These are phyloP conservation scores for Coniochaeta sp. DNA, from an alignment of 2,329 filamentous ascomycete species.

Conservation along the genomic window DNA sequence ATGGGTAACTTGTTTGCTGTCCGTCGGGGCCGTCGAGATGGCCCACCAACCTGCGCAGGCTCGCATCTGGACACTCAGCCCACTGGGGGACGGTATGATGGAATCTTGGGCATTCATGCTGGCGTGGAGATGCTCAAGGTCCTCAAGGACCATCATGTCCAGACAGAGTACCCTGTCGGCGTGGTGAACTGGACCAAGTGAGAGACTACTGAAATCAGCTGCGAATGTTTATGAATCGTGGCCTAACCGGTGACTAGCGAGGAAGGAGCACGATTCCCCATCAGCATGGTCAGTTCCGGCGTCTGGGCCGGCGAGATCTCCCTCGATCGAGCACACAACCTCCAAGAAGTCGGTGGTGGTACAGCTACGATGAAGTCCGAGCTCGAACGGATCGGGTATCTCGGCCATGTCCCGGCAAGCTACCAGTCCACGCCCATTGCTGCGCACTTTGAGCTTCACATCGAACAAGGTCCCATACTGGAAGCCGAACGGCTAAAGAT, in stretches of 20 bases:
- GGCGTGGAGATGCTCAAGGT: slow-evolving; percentile 66
- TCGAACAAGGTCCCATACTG: slow-evolving; percentile 75
- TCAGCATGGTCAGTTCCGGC: slow-evolving; percentile 66
- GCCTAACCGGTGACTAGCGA: slow-evolving; percentile 40
- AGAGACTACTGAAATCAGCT: slow-evolving; percentile 5
- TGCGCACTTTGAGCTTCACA: slow-evolving; percentile 78
- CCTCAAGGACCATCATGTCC: slow-evolving; percentile 57
- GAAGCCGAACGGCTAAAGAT: slow-evolving; percentile 57
- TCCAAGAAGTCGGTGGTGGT: slow-evolving; percentile 55
- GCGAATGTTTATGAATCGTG: neutral
- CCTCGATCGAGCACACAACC: slow-evolving; percentile 49
- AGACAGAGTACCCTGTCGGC: slow-evolving; percentile 65
- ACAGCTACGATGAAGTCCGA: slow-evolving; percentile 60
- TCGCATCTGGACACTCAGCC: slow-evolving; percentile 63
- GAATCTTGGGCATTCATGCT: slow-evolving; percentile 66
- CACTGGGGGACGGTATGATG: slow-evolving; percentile 63
- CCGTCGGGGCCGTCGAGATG: slow-evolving; percentile 49
- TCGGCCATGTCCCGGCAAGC: slow-evolving; percentile 41
- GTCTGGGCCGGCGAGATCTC: slow-evolving; percentile 67
- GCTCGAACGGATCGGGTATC: slow-evolving; percentile 63
- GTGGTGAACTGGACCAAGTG: slow-evolving; percentile 75
- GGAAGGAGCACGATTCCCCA: slow-evolving; percentile 74
- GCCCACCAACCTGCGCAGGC: slow-evolving; percentile 55
- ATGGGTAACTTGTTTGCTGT: slow-evolving; percentile 81
- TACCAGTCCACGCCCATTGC: slow-evolving; percentile 48